phyloP scores from a whole-genome alignment of 2,329 filamentous ascomycete genomes.

The Trichoderma gracile region DNA sequence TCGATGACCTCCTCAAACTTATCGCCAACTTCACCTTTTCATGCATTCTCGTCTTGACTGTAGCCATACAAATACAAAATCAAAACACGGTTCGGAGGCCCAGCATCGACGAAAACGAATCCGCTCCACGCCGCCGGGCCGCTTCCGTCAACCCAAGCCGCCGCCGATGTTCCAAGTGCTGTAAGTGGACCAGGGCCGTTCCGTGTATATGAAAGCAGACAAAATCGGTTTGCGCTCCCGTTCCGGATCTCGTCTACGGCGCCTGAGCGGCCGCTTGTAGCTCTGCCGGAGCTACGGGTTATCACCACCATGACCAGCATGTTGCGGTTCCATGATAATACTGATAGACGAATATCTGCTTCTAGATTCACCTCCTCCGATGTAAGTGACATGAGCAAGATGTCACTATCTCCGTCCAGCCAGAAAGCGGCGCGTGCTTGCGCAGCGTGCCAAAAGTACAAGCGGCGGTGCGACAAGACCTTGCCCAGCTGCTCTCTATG shows the following conservation, averaged over 20 bases:
- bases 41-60: neutral
- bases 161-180: slow-evolving; percentile 20
- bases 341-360: neutral
- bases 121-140: neutral
- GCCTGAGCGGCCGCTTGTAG: slow-evolving; percentile 23
- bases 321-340: neutral
- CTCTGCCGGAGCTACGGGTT: neutral
- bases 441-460: slow-evolving; percentile 27
- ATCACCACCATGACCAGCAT: slow-evolving; percentile 7
- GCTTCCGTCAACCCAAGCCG: neutral
- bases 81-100: neutral
- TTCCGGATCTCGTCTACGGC: slow-evolving; percentile 4
- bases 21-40: neutral
- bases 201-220: neutral
- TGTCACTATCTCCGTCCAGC: neutral
- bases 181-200: slow-evolving; percentile 13
- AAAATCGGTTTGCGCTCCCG: slow-evolving; percentile 4
- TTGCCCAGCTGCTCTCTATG: slow-evolving; percentile 26
- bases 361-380: neutral
- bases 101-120: neutral
- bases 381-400: slow-evolving; percentile 6
- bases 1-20: neutral
- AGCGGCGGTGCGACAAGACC: slow-evolving; percentile 27
- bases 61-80: neutral
- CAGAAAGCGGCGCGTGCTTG: slow-evolving; percentile 25